Percentiles rank a stretch among this genome's conserved stretches.
phyloP scores from a whole-genome alignment of 2,329 filamentous ascomycete genomes.

The Lecanicillium sp. region DNA sequence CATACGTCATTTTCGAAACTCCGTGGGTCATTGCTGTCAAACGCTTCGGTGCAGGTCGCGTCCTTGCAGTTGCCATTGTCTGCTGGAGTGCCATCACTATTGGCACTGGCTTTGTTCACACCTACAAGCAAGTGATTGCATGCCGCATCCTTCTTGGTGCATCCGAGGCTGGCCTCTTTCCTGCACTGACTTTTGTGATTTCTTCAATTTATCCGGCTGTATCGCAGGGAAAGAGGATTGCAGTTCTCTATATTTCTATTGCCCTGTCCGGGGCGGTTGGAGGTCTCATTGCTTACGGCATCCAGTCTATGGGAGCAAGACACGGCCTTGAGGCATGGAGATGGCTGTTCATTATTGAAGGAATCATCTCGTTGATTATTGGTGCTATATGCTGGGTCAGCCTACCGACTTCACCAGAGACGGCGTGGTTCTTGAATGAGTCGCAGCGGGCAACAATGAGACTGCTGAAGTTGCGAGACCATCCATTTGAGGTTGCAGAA shows the following conservation, averaged over 20 bases:
- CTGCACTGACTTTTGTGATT: slow-evolving; percentile 23
- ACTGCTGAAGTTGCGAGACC: slow-evolving; percentile 16
- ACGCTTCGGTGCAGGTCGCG: slow-evolving; percentile 16
- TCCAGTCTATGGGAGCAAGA: slow-evolving; percentile 32
- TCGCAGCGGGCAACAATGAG: slow-evolving; percentile 26
- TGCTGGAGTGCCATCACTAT: slow-evolving; percentile 23
- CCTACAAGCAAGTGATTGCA: slow-evolving; percentile 17
- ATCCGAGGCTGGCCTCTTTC: slow-evolving; percentile 26
- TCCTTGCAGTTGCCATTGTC: slow-evolving; percentile 21
- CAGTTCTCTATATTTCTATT: slow-evolving; percentile 21
- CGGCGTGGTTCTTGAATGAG: slow-evolving; percentile 33
- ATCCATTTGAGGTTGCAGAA: slow-evolving; percentile 13
- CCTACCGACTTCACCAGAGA: slow-evolving; percentile 35
- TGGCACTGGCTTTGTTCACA: slow-evolving; percentile 21
- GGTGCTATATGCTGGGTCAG: slow-evolving; percentile 26
- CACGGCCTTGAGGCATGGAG: slow-evolving; percentile 39
- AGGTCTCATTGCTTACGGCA: slow-evolving; percentile 19
- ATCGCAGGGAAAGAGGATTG: slow-evolving; percentile 23
- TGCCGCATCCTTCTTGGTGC: slow-evolving; percentile 23
- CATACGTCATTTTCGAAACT: slow-evolving; percentile 23
- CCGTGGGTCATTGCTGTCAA: slow-evolving; percentile 23
- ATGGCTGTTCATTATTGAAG: slow-evolving; percentile 42
- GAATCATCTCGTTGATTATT: slow-evolving; percentile 23
- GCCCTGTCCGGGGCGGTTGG: slow-evolving; percentile 21
- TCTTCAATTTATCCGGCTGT: slow-evolving; percentile 24